A percentile compares a stretch with the other conserved stretches of the same genome.
Conservation (phyloP, 2,329 filamentous ascomycete genomes). For the Calonectria pteridis region DNA sequence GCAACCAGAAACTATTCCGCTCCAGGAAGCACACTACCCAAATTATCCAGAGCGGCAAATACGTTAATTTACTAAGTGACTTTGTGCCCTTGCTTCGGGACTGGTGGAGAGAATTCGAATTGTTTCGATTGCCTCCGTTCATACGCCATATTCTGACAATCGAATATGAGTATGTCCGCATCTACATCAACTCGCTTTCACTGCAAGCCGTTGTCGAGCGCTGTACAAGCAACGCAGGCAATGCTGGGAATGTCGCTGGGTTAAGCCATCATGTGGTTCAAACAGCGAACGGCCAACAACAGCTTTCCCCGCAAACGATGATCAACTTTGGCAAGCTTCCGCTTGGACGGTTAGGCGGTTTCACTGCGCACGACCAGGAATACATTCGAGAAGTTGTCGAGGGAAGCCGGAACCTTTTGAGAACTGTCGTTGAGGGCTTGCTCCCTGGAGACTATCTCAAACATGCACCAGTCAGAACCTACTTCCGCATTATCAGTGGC, state of each 20-base stretch:
- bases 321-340: conserved; percentile 75
- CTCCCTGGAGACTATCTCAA: conserved; percentile 81
- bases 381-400: conserved; percentile 83
- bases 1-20: conserved; percentile 89
- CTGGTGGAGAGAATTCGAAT: conserved; percentile 87
- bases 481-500: conserved; percentile 87
- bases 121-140: conserved; percentile 75
- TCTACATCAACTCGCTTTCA: conserved; percentile 94
- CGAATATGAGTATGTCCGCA: conserved; percentile 94
- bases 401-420: conserved; percentile 81
- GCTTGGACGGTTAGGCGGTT: conserved; percentile 73
- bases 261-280: conserved; percentile 51
- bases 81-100: conserved; percentile 83
- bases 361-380: conserved; percentile 75
- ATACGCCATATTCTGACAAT: conserved; percentile 86
- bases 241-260: conserved; percentile 65
- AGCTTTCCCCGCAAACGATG: conserved; percentile 73
- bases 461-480: conserved; percentile 85
- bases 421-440: conserved; percentile 81
- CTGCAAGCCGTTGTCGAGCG: conserved; percentile 95
- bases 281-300: conserved; percentile 44
- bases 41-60: conserved; percentile 87
- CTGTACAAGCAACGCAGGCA: conserved; percentile 78
- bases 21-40: conserved; percentile 90
- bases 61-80: conserved; percentile 83